A percentile compares a stretch with the other conserved stretches of the same genome.
Evolutionary conservation across 371 early-diverging fungal genomes (phyloP).

Genomic region (Cokeromyces recurvatus): DNA sequence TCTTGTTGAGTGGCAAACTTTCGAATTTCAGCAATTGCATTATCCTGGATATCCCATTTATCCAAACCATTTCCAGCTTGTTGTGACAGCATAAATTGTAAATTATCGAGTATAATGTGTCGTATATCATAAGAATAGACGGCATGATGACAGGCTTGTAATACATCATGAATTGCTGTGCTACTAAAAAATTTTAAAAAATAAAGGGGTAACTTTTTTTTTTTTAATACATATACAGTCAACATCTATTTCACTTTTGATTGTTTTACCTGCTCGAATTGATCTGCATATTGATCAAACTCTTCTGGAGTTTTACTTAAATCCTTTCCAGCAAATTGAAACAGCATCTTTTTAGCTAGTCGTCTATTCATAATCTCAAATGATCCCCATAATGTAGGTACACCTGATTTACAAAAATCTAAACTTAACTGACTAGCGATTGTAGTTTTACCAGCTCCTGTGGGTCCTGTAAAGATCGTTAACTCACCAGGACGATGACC

Average conservation of each 20-base stretch:
- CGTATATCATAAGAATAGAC: conserved; percentile 69
- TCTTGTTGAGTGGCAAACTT: conserved; percentile 68
- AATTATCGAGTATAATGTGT: conserved; percentile 73
- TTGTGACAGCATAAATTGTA: conserved; percentile 79
- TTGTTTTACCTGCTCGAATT: conserved; percentile 62
- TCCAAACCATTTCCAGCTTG: conserved; percentile 57
- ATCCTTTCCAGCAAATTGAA: conserved; percentile 61
- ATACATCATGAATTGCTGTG: conserved; percentile 60
- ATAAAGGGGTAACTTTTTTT: conserved; percentile 62
- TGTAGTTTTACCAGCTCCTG: conserved; percentile 77
- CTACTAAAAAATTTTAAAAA: conserved; percentile 77
- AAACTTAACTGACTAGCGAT: conserved; percentile 71
- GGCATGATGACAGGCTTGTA: conserved; percentile 69
- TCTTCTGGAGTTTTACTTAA: conserved; percentile 43
- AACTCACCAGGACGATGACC: conserved; percentile 75
- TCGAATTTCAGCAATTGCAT: conserved; percentile 62
- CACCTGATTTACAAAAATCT: conserved; percentile 69
- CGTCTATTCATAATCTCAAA: conserved; percentile 76
- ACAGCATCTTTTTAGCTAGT: conserved; percentile 69
- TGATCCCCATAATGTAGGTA: conserved; percentile 78
- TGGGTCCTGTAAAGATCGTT: conserved; percentile 72
- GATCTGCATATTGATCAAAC: conserved; percentile 50
- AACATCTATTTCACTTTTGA: no score
- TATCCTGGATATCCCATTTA: conserved; percentile 72
- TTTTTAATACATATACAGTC: no score